Percentiles rank a stretch among this genome's conserved stretches.
Conservation (phyloP, 441 rosid species). For the Gossypium davidsonii region DNA sequence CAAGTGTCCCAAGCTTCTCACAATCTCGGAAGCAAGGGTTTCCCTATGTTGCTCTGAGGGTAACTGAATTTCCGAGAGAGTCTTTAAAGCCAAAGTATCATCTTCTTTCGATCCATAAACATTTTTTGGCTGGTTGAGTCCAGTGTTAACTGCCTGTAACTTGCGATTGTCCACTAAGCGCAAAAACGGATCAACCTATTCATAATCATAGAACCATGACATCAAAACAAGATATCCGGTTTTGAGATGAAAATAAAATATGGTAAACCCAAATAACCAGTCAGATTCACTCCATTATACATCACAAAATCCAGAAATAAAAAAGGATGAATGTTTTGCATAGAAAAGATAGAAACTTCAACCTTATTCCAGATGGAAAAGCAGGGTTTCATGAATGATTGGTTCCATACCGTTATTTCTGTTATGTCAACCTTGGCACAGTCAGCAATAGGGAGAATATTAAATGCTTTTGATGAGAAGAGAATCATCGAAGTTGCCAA, state of each 20-base stretch:
- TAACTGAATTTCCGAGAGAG: constrained; percentile 50
- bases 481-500: constrained; percentile 82
- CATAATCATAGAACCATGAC: constrained; percentile 18
- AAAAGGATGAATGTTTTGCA: background rate
- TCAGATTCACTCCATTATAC: background rate
- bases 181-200: constrained; percentile 83
- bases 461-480: constrained; percentile 73
- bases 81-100: constrained; percentile 59
- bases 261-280: background rate
- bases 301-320: background rate
- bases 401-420: constrained; percentile 50
- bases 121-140: constrained; percentile 25
- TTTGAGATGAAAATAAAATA: background rate
- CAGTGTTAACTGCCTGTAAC: constrained; percentile 43
- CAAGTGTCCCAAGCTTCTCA: constrained; percentile 56
- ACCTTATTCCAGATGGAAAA: constrained; percentile 8
- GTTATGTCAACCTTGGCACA: constrained; percentile 45
- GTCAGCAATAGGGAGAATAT: constrained; percentile 49
- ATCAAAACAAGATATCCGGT: constrained; percentile 3
- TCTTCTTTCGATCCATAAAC: constrained; percentile 73
- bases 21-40: constrained; percentile 57
- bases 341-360: constrained; percentile 6
- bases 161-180: constrained; percentile 69
- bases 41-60: constrained; percentile 56
- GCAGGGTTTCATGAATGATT: constrained; percentile 2